These are phyloP conservation scores for Gonapodya prolifera DNA, from an alignment of 192 early-diverging fungal genomes.

Conservation along the genomic window DNA sequence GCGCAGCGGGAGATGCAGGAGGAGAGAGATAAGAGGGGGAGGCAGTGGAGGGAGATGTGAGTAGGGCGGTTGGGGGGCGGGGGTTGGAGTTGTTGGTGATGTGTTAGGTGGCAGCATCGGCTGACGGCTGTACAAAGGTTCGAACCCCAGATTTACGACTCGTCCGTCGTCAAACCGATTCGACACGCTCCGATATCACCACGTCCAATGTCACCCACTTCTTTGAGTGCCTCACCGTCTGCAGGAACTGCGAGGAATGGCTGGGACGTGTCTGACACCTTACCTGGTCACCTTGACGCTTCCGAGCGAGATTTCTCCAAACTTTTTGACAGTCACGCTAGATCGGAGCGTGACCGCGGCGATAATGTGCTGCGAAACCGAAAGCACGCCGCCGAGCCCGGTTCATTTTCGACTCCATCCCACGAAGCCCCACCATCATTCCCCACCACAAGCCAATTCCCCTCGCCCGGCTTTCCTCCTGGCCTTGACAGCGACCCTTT, in stretches of 20 bases:
- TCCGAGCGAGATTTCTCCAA: not conserved
- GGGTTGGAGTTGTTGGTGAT: no score
- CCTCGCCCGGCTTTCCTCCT: not conserved
- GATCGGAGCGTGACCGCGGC: not conserved
- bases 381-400: not conserved
- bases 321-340: not conserved
- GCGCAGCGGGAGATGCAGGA: not conserved
- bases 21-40: not conserved
- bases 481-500: not conserved
- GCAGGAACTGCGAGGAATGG: not conserved
- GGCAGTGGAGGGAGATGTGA: not conserved
- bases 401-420: not conserved
- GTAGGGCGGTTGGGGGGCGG: no score
- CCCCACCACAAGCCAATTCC: not conserved
- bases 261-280: not conserved
- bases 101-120: no score
- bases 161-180: not conserved
- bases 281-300: not conserved
- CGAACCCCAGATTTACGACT: not conserved
- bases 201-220: not conserved
- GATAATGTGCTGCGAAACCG: not conserved
- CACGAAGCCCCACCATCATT: not conserved
- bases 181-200: not conserved
- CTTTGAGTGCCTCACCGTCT: not conserved
- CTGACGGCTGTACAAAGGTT: not conserved